Evolutionary conservation across 108 stramenopile genomes (phyloP).

Genomic region (Cyclotella choctawhatcheeana): DNA sequence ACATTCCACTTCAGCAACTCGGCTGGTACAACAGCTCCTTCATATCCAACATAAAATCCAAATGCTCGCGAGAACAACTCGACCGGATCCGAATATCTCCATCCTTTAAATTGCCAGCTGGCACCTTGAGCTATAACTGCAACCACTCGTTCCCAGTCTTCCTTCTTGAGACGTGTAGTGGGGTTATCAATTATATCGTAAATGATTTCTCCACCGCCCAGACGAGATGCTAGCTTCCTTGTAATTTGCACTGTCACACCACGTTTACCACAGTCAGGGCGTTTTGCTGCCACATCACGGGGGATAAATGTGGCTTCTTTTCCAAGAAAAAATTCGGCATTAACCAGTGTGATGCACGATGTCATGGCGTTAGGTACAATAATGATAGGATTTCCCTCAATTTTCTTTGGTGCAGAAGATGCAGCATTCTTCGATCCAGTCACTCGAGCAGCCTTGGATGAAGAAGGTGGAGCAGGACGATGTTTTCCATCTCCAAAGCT

Average conservation of each 20-base stretch:
- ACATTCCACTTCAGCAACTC: constrained; percentile 81
- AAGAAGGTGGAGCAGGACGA: constrained; percentile 24
- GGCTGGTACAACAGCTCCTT: constrained; percentile 69
- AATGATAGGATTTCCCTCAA: constrained; percentile 85
- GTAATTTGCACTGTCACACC: constrained; percentile 49
- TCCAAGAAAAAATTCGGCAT: constrained; percentile 89
- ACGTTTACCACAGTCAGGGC: constrained; percentile 55
- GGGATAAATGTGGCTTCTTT: constrained; percentile 74
- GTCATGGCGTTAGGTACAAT: constrained; percentile 94
- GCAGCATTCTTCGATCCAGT: constrained; percentile 2
- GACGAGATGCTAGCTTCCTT: constrained; percentile 58
- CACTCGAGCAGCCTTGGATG: constrained; percentile 10
- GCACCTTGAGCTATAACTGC: constrained; percentile 94
- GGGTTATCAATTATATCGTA: constrained; percentile 96
- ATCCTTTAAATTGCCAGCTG: constrained; percentile 98
- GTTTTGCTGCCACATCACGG: constrained; percentile 69
- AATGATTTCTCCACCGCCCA: constrained; percentile 67
- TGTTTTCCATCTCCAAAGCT: constrained; percentile 27
- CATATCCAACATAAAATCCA: constrained; percentile 84
- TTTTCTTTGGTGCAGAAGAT: constrained; percentile 13
- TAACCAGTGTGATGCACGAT: constrained; percentile 84
- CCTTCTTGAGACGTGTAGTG: constrained; percentile 53
- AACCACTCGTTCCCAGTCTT: constrained; percentile 94
- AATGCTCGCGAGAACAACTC: constrained; percentile 71
- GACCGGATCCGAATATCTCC: constrained; percentile 87